Percentiles rank a stretch among this genome's conserved stretches.
These are phyloP conservation scores for Silybum marianum DNA, from an alignment of 129 eudicot genomes.

Conservation along the genomic window DNA sequence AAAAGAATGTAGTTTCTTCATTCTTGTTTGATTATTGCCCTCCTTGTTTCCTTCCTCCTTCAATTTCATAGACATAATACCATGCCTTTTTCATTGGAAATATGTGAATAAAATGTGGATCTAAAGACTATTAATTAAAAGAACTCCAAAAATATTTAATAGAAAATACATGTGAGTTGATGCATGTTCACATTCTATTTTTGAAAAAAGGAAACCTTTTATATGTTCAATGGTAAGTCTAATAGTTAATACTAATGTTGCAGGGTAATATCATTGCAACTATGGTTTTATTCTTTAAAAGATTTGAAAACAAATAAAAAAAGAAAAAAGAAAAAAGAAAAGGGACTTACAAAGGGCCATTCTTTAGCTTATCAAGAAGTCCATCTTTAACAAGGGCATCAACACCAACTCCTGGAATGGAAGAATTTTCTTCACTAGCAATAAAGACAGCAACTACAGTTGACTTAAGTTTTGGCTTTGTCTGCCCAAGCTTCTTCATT, in stretches of 20 bases:
- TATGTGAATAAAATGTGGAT: no score
- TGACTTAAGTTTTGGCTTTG: slow-evolving; percentile 85
- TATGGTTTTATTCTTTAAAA: neutral
- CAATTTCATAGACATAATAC: no score
- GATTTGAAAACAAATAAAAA: neutral
- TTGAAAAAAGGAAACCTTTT: no score
- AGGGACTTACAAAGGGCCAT: slow-evolving; percentile 79
- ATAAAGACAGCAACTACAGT: slow-evolving; percentile 96
- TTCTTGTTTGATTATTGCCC: no score
- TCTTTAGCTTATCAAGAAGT: slow-evolving; percentile 75
- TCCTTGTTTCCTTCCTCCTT: no score
- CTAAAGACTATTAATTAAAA: no score
- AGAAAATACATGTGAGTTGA: neutral
- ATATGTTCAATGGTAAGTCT: neutral
- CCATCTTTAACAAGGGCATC: slow-evolving; percentile 91
- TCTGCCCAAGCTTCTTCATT: slow-evolving; percentile 77
- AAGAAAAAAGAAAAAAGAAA: neutral
- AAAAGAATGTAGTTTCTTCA: no score
- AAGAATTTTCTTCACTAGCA: slow-evolving; percentile 94
- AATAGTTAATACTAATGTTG: neutral
- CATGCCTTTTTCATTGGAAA: no score
- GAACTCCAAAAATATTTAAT: no score
- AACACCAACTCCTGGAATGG: slow-evolving; percentile 95
- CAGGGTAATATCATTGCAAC: no score
- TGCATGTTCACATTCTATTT: neutral